A percentile compares a stretch with the other conserved stretches of the same genome.
Conservation (phyloP, 305 asterid species). For the Fraxinus sp. region DNA sequence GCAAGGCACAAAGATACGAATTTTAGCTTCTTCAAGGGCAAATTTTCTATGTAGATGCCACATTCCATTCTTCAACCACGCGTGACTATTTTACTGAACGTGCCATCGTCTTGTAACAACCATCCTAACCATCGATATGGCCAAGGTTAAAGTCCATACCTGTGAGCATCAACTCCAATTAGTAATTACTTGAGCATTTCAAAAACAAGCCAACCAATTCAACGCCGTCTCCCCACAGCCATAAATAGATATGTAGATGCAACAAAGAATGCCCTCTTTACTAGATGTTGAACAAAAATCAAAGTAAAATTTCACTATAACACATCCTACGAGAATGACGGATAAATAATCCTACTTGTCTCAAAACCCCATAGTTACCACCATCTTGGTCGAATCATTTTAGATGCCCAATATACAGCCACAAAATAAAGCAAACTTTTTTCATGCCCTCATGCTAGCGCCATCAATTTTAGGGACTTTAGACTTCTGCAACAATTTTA, state of each 20-base stretch:
- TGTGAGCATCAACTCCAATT: background rate
- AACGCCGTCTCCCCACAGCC: background rate
- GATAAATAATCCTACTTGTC: background rate
- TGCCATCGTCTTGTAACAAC: background rate
- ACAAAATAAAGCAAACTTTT: background rate
- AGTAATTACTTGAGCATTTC: background rate
- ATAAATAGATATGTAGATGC: background rate
- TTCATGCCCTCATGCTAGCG: background rate
- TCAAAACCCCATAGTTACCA: background rate
- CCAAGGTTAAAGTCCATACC: background rate
- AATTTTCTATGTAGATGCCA: background rate
- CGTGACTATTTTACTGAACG: background rate
- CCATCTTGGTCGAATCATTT: background rate
- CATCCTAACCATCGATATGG: background rate
- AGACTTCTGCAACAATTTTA: background rate
- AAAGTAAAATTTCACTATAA: background rate
- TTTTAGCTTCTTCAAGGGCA: background rate
- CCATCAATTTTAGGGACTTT: background rate
- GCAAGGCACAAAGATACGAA: background rate
- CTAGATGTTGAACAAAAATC: background rate
- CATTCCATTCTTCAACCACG: background rate
- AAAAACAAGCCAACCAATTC: background rate
- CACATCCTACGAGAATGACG: background rate
- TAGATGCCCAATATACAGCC: background rate
- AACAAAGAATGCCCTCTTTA: background rate